A percentile compares a stretch with the other conserved stretches of the same genome.
phyloP scores from a whole-genome alignment of 1,139 yeast genomes.

The Yamadazyma atlantica region DNA sequence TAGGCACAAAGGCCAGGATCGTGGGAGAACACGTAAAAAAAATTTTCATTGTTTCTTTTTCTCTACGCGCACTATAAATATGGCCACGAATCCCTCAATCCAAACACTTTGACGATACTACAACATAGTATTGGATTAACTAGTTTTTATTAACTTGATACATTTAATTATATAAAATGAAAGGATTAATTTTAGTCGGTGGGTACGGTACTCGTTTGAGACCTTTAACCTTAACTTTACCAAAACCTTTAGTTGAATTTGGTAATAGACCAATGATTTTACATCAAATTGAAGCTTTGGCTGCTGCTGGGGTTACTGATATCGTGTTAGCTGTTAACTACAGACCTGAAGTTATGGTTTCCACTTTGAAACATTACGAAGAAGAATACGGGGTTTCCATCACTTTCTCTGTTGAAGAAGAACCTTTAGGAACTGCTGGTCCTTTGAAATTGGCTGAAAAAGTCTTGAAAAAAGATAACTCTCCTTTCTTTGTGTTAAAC shows the following conservation, averaged over 20 bases:
- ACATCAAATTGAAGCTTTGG: slow-evolving; percentile 97
- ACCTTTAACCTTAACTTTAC: slow-evolving; percentile 94
- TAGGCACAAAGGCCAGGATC: neutral
- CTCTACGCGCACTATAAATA: slow-evolving; percentile 1
- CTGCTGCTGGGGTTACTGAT: slow-evolving; percentile 98
- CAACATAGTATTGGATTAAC: neutral
- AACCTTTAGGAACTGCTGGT: slow-evolving; percentile 99
- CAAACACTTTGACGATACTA: slow-evolving; percentile 1
- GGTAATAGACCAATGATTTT: slow-evolving; percentile 97
- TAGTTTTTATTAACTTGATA: too few species aligned
- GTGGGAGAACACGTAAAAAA: neutral
- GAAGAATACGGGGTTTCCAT: slow-evolving; percentile 90
- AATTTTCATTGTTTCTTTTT: neutral
- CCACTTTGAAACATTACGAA: slow-evolving; percentile 91
- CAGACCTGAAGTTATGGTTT: slow-evolving; percentile 99
- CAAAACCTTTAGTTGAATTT: slow-evolving; percentile 98
- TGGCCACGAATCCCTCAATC: neutral
- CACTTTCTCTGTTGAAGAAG: slow-evolving; percentile 98
- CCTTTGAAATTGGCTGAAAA: slow-evolving; percentile 97
- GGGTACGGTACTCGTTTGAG: slow-evolving; percentile 99
- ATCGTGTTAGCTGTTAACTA: slow-evolving; percentile 98
- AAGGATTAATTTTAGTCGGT: slow-evolving; percentile 98
- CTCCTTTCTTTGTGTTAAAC: slow-evolving; percentile 97
- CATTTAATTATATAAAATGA: slow-evolving; percentile 71
- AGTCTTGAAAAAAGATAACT: slow-evolving; percentile 87